Evolutionary conservation across 23 red algal species (phyloP).

Genomic region (Pyropia yezoensis): DNA sequence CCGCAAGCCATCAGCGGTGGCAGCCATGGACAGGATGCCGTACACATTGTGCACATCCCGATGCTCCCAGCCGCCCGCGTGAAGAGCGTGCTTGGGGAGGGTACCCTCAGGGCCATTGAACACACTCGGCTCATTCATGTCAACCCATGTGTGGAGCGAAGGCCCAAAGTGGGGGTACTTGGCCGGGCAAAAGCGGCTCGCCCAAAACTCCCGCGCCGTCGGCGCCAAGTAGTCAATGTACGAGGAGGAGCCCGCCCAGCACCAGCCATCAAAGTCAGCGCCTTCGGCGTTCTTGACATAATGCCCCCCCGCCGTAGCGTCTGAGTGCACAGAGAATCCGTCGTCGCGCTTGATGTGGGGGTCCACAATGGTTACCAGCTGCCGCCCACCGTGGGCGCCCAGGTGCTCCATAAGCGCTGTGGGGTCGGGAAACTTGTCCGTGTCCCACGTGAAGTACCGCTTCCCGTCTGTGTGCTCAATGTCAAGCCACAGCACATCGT

Average conservation of each 20-base stretch:
- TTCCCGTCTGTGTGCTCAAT: conserved; percentile 99
- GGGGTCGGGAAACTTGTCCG: conserved; percentile 75
- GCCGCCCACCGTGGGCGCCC: conserved; percentile 27
- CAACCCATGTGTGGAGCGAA: conserved; percentile 86
- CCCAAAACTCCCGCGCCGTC: conserved; percentile 55
- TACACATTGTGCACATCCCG: conserved; percentile 89
- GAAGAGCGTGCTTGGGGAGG: conserved; percentile 71
- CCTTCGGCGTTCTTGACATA: conserved; percentile 66
- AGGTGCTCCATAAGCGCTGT: conserved; percentile 39
- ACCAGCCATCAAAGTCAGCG: conserved; percentile 67
- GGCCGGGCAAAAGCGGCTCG: conserved; percentile 31
- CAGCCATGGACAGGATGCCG: conserved; percentile 62
- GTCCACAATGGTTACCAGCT: conserved; percentile 97
- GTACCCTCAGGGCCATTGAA: conserved; percentile 92
- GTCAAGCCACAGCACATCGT: conserved; percentile 95
- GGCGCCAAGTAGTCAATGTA: conserved; percentile 69
- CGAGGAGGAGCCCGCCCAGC: conserved; percentile 78
- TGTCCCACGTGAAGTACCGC: conserved; percentile 98
- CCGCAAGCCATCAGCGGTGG: conserved; percentile 71
- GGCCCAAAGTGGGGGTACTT: conserved; percentile 64
- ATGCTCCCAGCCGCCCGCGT: conserved; percentile 79
- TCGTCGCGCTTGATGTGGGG: conserved; percentile 91
- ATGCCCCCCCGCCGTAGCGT: conserved; percentile 21
- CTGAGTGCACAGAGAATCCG: conserved; percentile 54
- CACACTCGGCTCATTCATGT: conserved; percentile 99